Conservation (phyloP, 2,329 filamentous ascomycete species). For the Neofusicoccum cordaticola region DNA sequence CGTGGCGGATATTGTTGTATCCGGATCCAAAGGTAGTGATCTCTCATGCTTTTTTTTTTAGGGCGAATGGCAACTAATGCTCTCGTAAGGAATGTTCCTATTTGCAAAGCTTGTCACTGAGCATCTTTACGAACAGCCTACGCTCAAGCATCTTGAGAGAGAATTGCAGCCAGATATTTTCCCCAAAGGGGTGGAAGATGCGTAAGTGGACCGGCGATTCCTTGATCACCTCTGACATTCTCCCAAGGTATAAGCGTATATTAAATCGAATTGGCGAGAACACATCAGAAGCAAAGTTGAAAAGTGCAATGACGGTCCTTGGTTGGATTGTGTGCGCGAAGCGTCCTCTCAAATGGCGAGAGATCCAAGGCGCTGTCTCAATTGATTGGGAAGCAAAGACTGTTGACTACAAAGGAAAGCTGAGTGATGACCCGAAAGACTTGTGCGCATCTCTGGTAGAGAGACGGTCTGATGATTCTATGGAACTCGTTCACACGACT, state of each 20-base stretch:
- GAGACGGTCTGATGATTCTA: conserved; percentile 27
- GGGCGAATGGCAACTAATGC: background rate
- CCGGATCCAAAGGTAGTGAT: background rate
- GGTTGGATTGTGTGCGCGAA: conserved; percentile 43
- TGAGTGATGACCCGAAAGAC: conserved; percentile 30
- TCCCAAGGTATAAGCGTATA: conserved; percentile 23
- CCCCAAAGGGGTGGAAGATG: conserved; percentile 14
- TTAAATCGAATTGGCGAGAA: conserved; percentile 21
- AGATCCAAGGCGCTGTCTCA: conserved; percentile 40
- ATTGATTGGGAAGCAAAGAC: conserved; percentile 28
- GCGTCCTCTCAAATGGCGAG: conserved; percentile 41
- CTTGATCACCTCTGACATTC: conserved; percentile 18
- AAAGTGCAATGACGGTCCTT: conserved; percentile 32
- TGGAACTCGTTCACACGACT: conserved; percentile 41
- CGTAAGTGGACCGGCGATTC: conserved; percentile 17
- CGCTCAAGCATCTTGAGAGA: conserved; percentile 19
- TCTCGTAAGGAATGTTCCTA: conserved; percentile 26
- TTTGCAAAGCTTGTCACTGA: conserved; percentile 27
- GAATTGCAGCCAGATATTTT: conserved; percentile 20
- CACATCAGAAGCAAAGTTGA: conserved; percentile 23
- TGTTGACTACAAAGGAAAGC: conserved; percentile 28
- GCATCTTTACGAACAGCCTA: conserved; percentile 26
- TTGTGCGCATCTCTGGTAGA: conserved; percentile 41
- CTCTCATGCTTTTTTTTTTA: background rate
- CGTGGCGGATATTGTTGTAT: conserved; percentile 5